These are phyloP conservation scores for Hymenochaete sp. DNA, from an alignment of 1,284 basidiomycete genomes.

Conservation along the genomic window DNA sequence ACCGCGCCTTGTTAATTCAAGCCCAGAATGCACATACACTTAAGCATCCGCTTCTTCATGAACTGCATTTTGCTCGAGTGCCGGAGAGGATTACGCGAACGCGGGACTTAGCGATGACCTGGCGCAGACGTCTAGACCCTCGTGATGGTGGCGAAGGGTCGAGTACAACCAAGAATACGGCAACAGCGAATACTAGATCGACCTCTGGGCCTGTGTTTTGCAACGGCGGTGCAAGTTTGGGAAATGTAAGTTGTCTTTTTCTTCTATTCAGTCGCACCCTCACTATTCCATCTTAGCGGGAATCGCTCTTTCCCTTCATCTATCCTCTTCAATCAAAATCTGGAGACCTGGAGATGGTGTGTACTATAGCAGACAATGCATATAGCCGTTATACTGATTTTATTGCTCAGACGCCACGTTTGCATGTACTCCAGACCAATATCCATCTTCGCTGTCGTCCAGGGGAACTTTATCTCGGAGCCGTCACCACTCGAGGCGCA, in stretches of 20 bases:
- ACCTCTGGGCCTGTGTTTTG: no score
- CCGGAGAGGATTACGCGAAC: conserved; percentile 25
- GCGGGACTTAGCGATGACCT: conserved; percentile 22
- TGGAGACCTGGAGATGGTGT: background rate
- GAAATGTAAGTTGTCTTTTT: conserved; percentile 32
- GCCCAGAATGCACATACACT: conserved; percentile 29
- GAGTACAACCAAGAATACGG: no score
- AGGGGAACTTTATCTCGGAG: conserved; percentile 40
- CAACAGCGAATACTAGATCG: no score
- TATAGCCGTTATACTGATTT: background rate
- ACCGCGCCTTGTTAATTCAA: conserved; percentile 34
- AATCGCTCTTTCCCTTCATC: conserved; percentile 27
- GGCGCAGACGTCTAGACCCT: conserved; percentile 18
- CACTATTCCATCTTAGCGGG: conserved; percentile 25
- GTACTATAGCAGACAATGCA: background rate
- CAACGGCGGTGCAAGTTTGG: conserved; percentile 40
- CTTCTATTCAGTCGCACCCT: background rate
- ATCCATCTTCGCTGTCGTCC: conserved; percentile 35
- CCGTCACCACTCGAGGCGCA: conserved; percentile 19
- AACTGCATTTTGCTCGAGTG: conserved; percentile 30
- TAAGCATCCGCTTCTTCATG: conserved; percentile 41
- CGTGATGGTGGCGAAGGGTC: no score
- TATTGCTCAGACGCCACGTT: conserved; percentile 2
- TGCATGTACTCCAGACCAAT: conserved; percentile 13
- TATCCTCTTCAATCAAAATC: conserved; percentile 17